phyloP scores from a whole-genome alignment of 2,329 filamentous ascomycete species.

The Aspergillus sp. region DNA sequence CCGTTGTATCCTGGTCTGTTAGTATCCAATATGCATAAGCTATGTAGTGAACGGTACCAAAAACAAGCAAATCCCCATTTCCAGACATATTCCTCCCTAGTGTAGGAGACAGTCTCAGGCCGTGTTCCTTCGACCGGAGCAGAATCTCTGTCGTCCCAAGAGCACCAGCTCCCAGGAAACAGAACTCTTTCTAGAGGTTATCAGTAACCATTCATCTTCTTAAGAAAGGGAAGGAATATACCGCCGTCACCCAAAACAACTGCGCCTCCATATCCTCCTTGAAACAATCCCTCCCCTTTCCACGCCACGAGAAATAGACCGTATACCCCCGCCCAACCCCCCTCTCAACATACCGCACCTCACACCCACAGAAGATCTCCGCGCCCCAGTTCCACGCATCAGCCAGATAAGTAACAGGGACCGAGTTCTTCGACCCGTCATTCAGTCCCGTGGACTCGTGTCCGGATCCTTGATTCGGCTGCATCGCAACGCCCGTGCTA shows the following conservation, averaged over 20 bases:
- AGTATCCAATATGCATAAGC: not conserved
- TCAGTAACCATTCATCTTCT: not conserved
- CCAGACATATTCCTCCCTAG: conserved; percentile 11
- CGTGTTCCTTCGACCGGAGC: conserved; percentile 9
- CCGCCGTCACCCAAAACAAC: conserved; percentile 29
- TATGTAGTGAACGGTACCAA: not conserved
- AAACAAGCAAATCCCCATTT: conserved; percentile 9
- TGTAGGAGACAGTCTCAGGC: not conserved
- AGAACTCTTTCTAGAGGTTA: conserved; percentile 50
- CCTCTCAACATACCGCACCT: conserved; percentile 63
- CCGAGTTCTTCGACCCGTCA: conserved; percentile 53
- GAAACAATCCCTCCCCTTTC: conserved; percentile 1
- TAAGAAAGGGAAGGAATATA: conserved; percentile 30
- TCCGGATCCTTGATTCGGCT: conserved; percentile 58
- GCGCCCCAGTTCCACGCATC: conserved; percentile 73
- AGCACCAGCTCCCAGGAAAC: conserved; percentile 51
- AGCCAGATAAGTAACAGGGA: conserved; percentile 61
- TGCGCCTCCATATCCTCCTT: not conserved
- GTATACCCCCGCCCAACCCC: conserved; percentile 57
- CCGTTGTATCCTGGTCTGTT: conserved; percentile 5
- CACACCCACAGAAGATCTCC: conserved; percentile 69
- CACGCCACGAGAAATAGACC: conserved; percentile 43
- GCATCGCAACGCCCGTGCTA: conserved; percentile 64
- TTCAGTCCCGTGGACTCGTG: conserved; percentile 49
- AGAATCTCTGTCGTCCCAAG: conserved; percentile 16